A percentile compares a stretch with the other conserved stretches of the same genome.
Conservation (phyloP, 352 stramenopile species). For the Phytophthora hybrid region DNA sequence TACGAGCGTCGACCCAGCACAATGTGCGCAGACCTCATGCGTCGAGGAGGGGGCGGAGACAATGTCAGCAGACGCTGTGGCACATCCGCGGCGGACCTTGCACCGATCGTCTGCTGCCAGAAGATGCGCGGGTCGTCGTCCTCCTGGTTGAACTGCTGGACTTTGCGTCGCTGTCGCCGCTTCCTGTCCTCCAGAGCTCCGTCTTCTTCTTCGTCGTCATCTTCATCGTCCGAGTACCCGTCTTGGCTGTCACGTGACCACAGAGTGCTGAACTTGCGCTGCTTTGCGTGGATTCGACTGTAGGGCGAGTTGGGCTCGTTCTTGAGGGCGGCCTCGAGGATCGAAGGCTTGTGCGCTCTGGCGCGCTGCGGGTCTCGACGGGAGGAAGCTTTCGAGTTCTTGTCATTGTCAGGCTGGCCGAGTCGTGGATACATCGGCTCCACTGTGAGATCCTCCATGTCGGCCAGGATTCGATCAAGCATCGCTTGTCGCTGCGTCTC, state of each 20-base stretch:
- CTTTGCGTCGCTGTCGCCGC: constrained; percentile 38
- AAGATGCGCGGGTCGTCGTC: constrained; percentile 39
- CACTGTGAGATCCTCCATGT: constrained; percentile 65
- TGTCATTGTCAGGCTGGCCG: constrained; percentile 16
- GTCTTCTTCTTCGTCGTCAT: constrained; percentile 27
- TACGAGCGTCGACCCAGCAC: constrained; percentile 24
- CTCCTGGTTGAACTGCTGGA: constrained; percentile 20
- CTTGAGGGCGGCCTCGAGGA: constrained; percentile 21
- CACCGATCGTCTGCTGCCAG: constrained; percentile 57
- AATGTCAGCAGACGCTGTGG: constrained; percentile 22
- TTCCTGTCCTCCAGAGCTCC: constrained; percentile 17
- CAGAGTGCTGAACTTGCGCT: constrained; percentile 48
- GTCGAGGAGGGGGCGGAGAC: constrained; percentile 19
- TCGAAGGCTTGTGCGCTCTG: constrained; percentile 24
- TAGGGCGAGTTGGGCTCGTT: constrained; percentile 10
- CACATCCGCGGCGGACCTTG: constrained; percentile 52
- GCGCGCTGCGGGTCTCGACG: constrained; percentile 7
- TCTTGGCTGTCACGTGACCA: constrained; percentile 27
- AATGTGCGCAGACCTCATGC: constrained; percentile 20
- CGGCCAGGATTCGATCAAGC: constrained; percentile 68
- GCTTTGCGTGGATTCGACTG: constrained; percentile 37
- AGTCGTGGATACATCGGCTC: constrained; percentile 36
- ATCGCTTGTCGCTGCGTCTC: constrained; percentile 71
- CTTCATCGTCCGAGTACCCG: constrained; percentile 8
- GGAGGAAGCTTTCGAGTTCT: neutral